Percentiles rank a stretch among this genome's conserved stretches.
Evolutionary conservation across 768 basidiomycete species (phyloP).

Genomic region (Suillus americanus): DNA sequence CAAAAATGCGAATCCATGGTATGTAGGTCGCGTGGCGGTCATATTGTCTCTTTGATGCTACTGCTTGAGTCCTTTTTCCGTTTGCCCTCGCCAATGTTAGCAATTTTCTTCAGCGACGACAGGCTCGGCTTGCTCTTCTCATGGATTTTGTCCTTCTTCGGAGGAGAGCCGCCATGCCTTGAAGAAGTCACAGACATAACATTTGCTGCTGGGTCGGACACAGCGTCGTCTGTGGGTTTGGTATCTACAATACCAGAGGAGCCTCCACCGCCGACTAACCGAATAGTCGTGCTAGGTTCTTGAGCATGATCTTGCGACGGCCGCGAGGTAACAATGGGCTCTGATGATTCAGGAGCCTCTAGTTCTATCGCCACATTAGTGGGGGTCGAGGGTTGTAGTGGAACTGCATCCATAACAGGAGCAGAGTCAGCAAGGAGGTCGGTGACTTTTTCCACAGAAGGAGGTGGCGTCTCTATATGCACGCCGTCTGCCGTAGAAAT

Average conservation of each 20-base stretch:
- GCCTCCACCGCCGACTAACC: slow-evolving; percentile 59
- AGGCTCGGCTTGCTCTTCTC: slow-evolving; percentile 58
- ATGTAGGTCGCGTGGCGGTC: slow-evolving; percentile 15
- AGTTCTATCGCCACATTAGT: slow-evolving; percentile 11
- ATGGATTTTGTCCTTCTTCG: slow-evolving; percentile 38
- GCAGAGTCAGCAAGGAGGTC: slow-evolving; percentile 51
- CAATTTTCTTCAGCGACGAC: slow-evolving; percentile 54
- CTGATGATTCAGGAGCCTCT: slow-evolving; percentile 9
- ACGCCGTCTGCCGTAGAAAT: not conserved
- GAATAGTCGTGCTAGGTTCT: slow-evolving; percentile 45
- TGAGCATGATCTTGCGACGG: slow-evolving; percentile 18
- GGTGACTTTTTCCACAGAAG: slow-evolving; percentile 33
- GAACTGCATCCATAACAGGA: slow-evolving; percentile 30
- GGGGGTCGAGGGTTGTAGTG: slow-evolving; percentile 34
- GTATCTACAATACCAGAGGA: slow-evolving; percentile 29
- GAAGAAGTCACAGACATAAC: slow-evolving; percentile 35
- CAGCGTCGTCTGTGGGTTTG: slow-evolving; percentile 29
- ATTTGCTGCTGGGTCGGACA: slow-evolving; percentile 39
- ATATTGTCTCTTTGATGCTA: slow-evolving; percentile 42
- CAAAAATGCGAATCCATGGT: slow-evolving; percentile 12
- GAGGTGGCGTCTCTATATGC: slow-evolving; percentile 9
- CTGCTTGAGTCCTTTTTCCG: slow-evolving; percentile 57
- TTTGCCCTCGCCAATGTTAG: slow-evolving; percentile 37
- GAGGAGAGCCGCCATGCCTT: slow-evolving; percentile 25
- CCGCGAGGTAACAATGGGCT: slow-evolving; percentile 9